Evolutionary conservation across 345 rosid genomes (phyloP), one percentile per base, ranked within the genome.

Genomic region (Eutrema yunnanense): DNA sequence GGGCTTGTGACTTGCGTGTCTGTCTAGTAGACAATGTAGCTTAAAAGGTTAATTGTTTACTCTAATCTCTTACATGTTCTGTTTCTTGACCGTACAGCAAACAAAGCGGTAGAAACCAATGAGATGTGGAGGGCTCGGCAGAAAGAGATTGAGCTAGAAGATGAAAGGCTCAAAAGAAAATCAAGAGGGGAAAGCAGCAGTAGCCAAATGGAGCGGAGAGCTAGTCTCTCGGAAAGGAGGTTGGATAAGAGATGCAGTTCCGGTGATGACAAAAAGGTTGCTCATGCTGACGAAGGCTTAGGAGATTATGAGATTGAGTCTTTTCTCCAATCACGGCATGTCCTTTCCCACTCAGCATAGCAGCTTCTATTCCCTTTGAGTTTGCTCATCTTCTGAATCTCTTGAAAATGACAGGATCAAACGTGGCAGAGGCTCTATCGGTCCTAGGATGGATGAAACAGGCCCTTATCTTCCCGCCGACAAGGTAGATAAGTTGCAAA

Each of bases 361-460:
- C 6, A 56, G 61, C 36, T 42, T 72, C 12, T 6, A 0, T 53
- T 22, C 26, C 22, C 52, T 72, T 63, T 43, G 10, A 32, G 9
- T 44, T 72, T 63, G 32, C 0, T 62, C 46, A 13, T 72, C 4
- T 8, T 72, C 27, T 62, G 4, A 42, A 8, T 52, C 60, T 56
- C 41, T 6, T 57, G 53, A 54, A 30, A 27, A 58, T 64, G 46
- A 54, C 75, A 93, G 98, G 81, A 82, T 76, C 41, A 90, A 93
- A 80, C 93, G 95, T 1, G 95, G 98, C 26, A 83, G 95, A 81
- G 96, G 97, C 52, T 83, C 91, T n/a, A 73, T 93, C 19, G 98
- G 98, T 71, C 82, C 94, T 4, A 87, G 94, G 83, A 93, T 89
- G 96, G 98, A 90, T 62, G 98, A 90, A 81, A 83, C 97, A 26